Evolutionary conservation across 1,139 yeast genomes (phyloP).

Genomic region (Zygosaccharomyces pseudobailii): DNA sequence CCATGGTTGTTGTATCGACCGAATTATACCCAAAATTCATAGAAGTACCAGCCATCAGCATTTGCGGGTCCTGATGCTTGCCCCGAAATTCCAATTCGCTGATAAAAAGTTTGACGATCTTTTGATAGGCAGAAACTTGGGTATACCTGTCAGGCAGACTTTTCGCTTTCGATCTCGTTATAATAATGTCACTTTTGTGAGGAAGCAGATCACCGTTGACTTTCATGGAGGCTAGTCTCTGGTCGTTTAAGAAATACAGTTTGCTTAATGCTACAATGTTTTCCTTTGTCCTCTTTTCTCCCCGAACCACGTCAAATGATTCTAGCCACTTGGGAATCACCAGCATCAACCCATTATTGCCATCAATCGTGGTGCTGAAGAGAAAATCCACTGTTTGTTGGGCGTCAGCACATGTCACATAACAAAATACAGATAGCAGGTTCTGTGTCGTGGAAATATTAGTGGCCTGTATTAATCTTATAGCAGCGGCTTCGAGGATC

Average conservation of each 20-base stretch:
- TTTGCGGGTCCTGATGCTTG: constrained; percentile 41
- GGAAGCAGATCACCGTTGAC: constrained; percentile 80
- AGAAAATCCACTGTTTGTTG: constrained; percentile 58
- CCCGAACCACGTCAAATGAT: constrained; percentile 75
- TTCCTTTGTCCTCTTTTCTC: constrained; percentile 66
- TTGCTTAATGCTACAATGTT: constrained; percentile 68
- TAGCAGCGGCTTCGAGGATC: constrained; percentile 68
- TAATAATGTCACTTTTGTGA: constrained; percentile 51
- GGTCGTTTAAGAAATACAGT: constrained; percentile 56
- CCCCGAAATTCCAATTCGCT: constrained; percentile 63
- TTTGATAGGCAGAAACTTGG: constrained; percentile 62
- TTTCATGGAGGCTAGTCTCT: constrained; percentile 44
- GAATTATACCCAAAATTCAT: no score
- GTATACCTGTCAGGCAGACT: constrained; percentile 60
- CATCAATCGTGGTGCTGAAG: constrained; percentile 38
- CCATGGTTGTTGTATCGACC: constrained; percentile 14
- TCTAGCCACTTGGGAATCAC: constrained; percentile 76
- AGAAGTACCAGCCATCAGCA: constrained; percentile 23
- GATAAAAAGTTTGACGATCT: constrained; percentile 66
- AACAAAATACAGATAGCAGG: constrained; percentile 70
- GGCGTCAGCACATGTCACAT: constrained; percentile 59
- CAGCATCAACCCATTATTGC: constrained; percentile 40
- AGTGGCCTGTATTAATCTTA: constrained; percentile 57
- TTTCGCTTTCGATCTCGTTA: constrained; percentile 82
- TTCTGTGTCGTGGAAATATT: constrained; percentile 74